Evolutionary conservation across 768 basidiomycete species (phyloP), one percentile per base, ranked within the genome.

Genomic region (Boletus reticuloceps): DNA sequence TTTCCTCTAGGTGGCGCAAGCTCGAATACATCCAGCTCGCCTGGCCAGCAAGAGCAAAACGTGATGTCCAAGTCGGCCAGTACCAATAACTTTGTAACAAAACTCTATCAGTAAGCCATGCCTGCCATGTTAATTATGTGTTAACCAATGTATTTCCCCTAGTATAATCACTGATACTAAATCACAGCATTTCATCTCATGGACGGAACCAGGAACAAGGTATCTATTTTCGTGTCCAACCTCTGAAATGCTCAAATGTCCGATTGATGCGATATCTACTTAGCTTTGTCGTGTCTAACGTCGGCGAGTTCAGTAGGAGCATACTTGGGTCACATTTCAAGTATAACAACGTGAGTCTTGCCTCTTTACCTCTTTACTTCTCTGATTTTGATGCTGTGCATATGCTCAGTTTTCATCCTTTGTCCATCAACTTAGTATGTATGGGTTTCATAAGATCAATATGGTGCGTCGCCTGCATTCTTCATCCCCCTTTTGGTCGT

Each of bases 371-470:
- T n/a, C 13, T 38, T 25, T 6, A 6, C 56, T 58, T 54, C 56
- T 29, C 11, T 10, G 3, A 38, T 44, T 44, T 45, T 50, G 38
- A 19, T 56, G 17, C 27, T 60, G 44, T 57, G 50, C 50, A 50
- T 51, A 47, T 51, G 55, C 41, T 10, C 65, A 96, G 86, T 96
- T 97, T 70, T 93, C 93, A 11, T 92, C 89, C 66, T 97, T 97
- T 71, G 92, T 95, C 40, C 85, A 94, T 54, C 94, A 95, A 70
- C 80, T 95, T 52, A 95, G 95, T 76, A 95, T 94, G 91, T 96
- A 94, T 64, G 92, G 92, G 38, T 96, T 95, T 72, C 91, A 94
- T 72, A 95, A 95, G 74, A 91, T 91, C 73, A 93, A 93, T 70
- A 81, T 90, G 73, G 88, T 90, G 54, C 58, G 82, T 77, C 48